Conservation (phyloP, 2,329 filamentous ascomycete genomes). For the Colletotrichum cuscutae region DNA sequence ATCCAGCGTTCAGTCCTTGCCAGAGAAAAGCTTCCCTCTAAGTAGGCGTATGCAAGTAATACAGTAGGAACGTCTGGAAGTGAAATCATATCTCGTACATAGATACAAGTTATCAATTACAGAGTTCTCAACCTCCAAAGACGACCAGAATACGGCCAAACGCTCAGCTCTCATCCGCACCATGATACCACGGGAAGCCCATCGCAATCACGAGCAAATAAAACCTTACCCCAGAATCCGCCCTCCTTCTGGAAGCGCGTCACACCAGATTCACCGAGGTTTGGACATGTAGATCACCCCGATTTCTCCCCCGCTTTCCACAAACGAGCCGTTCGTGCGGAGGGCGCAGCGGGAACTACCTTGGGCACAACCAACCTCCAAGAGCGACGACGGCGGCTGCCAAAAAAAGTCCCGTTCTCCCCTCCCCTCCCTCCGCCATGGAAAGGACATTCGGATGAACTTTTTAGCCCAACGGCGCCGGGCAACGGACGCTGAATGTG, state of each 20-base stretch:
- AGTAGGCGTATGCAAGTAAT: too few species aligned
- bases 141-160: too few species aligned
- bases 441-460: conserved; percentile 15
- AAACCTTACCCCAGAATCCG: background rate
- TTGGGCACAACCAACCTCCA: background rate
- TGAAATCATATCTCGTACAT: too few species aligned
- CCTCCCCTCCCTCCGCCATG: background rate
- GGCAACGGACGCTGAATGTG: background rate
- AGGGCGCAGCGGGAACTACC: background rate
- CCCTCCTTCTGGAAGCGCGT: background rate
- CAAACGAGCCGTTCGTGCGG: background rate
- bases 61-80: too few species aligned
- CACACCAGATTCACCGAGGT: background rate
- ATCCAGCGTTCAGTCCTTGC: background rate
- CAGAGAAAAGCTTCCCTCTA: too few species aligned
- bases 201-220: background rate
- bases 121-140: too few species aligned
- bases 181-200: background rate
- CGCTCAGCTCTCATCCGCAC: too few species aligned
- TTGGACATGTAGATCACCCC: background rate
- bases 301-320: background rate
- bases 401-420: too few species aligned
- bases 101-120: too few species aligned
- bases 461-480: conserved; percentile 13
- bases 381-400: too few species aligned